phyloP scores from a whole-genome alignment of 352 stramenopile species.

The Sclerospora graminicola region DNA sequence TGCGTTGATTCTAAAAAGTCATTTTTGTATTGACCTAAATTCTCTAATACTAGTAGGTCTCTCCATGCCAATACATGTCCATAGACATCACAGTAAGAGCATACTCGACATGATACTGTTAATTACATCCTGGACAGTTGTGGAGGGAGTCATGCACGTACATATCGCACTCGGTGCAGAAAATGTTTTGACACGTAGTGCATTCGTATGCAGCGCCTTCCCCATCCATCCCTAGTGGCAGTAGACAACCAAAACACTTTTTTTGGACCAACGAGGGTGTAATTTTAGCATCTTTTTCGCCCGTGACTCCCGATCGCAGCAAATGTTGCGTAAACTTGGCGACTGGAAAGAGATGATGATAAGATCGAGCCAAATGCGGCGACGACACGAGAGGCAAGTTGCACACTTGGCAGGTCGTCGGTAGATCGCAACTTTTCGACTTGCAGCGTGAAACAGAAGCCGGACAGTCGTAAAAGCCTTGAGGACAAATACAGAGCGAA shows the following conservation, averaged over 20 bases:
- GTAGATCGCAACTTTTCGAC: slow-evolving; percentile 91
- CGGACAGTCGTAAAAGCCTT: slow-evolving; percentile 84
- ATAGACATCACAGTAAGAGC: no score
- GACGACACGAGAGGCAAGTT: slow-evolving; percentile 94
- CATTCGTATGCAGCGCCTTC: slow-evolving; percentile 73
- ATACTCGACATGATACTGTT: no score
- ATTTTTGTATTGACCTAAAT: no score
- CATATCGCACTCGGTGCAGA: slow-evolving; percentile 96
- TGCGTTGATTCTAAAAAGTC: no score
- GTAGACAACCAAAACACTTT: slow-evolving; percentile 78
- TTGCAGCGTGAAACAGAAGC: slow-evolving; percentile 92
- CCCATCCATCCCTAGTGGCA: slow-evolving; percentile 36
- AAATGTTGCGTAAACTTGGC: slow-evolving; percentile 85
- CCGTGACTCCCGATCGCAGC: slow-evolving; percentile 16
- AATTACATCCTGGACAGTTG: slow-evolving; percentile 96
- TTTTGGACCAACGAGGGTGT: slow-evolving; percentile 14
- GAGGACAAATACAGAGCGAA: slow-evolving; percentile 80
- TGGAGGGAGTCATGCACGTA: slow-evolving; percentile 98
- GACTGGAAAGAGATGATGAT: slow-evolving; percentile 98
- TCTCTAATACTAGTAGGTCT: no score
- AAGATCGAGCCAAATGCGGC: slow-evolving; percentile 94
- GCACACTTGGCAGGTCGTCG: slow-evolving; percentile 94
- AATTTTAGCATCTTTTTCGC: slow-evolving; percentile 12
- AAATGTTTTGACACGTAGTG: slow-evolving; percentile 83
- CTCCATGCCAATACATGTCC: no score